Base-by-base conservation (phyloP, 306 rosid species). In the Lotus japonicus region DNA sequence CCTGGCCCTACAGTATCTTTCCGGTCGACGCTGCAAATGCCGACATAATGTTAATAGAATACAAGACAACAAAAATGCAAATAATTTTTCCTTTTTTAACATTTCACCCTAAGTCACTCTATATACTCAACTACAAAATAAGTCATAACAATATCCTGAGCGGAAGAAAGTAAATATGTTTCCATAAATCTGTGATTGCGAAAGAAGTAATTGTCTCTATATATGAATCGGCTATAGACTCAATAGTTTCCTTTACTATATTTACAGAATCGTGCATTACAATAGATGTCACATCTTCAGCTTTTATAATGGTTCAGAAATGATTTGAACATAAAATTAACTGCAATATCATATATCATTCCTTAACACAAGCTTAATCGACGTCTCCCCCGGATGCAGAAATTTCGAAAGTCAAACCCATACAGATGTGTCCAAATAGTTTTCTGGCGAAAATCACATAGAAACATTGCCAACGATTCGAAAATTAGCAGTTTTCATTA, bases 11-110 rank as follows among this genome's bases (percentile, higher is more conserved):
- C 59, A 51, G 82, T 76, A 55, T 57, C 60, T 77, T 65, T 64
- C 64, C 54, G 46, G 35, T 48, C 60, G 64, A 74, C 35, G 39
- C 85, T 78, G 73, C 84, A 83, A 68, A 52, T 43, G 62, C 35
- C 50, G 18, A 31, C 48, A 70, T 2, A 31, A 36, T 12, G 12
- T 70, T 13, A 23, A 68, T 26, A 60, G 11, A 78, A 64, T 49
- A 6, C 64, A 63, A 1, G 19, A 43, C 44, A 63, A 74, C 36
- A 52, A 53, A 21, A 19, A 45, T 33, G 13, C 53, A 57, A 66
- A 48, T 33, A 67, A 7, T 18, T 6, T 15, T 72, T 31, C 58
- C 41, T 23, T 26, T 23, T 26, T 33, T 7, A 1, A 49, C 35
- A 46, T 17, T 23, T 46, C 3, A 7, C 23, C 46, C 11, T 43